Evolutionary conservation across 768 basidiomycete species (phyloP), one percentile per base, ranked within the genome.

Genomic region (Podaxis sp.): DNA sequence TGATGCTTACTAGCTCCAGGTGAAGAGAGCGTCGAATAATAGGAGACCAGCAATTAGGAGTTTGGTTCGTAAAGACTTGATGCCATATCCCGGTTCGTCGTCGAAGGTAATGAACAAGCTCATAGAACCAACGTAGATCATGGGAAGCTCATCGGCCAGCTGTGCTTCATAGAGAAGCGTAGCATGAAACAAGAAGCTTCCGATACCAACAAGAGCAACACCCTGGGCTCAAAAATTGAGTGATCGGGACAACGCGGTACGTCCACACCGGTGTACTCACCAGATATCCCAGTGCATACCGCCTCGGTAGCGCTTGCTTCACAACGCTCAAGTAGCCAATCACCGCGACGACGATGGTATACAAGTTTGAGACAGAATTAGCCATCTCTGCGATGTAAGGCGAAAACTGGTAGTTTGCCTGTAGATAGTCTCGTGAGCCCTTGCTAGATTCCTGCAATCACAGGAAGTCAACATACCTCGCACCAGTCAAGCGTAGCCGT

Each of bases 381-480:
- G 85, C 83, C 72, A 88, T 83, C 71, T 94, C 91, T 28, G 91
- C 91, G 54, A 94, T 81, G 69, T 90, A 90, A 15, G 83, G 82
- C 3, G 88, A 86, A 74, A 90, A 89, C 70, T 89, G 87, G 73
- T 93, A 90, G 71, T 93, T 94, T 55, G 81, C 78, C 86, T 93
- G 67, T 49, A 50, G 28, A 50, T n/a, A 30, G 51, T 53, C 41
- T 38, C 51, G 57, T 66, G 20, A 28, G 56, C 8, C 17, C 4
- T 20, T n/a, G 20, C 41, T 17, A 12, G 17, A 3, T 48, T 15
- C 5, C 30, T 30, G 8, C 15, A 40, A 41, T 51, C 33, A 5
- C n/a, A 20, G 26, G 20, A 15, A 60, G 41, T 22, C n/a, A 30
- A 68, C 69, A 57, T 73, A 78, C 88, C 79, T 90, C 88, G 67